Evolutionary conservation across 2,329 filamentous ascomycete species (phyloP), one percentile per base, ranked within the genome.

Genomic region (Lecanoromycetidae sp.): DNA sequence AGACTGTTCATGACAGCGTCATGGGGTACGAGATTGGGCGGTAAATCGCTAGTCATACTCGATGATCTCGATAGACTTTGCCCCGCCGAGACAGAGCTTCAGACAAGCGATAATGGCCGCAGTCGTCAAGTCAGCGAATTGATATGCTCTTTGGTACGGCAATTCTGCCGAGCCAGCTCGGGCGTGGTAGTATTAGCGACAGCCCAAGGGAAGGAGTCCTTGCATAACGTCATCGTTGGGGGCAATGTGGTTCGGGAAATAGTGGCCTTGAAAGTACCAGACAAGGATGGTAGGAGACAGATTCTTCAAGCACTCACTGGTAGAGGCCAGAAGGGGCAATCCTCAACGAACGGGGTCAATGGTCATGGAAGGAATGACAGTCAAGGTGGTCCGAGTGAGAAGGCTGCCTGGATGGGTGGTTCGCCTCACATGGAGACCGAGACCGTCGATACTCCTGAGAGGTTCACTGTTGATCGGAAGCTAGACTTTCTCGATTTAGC

Each of bases 61-160:
- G 91, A 98, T 59, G 91, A 98, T 58, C 67, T 98, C 5, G 91
- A 98, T 64, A 87, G 86, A 58, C 71, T 98, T 1, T 96, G 90
- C 60, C 90, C 91, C 0, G 82, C 81, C 1, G 93, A 98, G 65
- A 95, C 88, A 0, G 91, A 98, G 62, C 72, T 98, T 10, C 87
- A 95, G 63, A 85, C 94, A 4, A 88, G 87, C 50, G 87, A 96
- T 56, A 96, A 98, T 58, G 86, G 86, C 15, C 78, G 90, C 53
- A 96, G 88, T 61, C 79, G 87, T 27, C 88, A 96, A 57, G 79
- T 95, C 48, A 94, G 88, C 60, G 91, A 98, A 63, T 79, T 87
- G 0, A 75, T 98, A 4, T 84, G 85, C 60, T 79, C 83, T 1
- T 80, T 91, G 54, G 84, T 90, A 0, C 77, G 81, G 47, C 84